phyloP scores from a whole-genome alignment of 1,139 yeast genomes.

The Geotrichum carabidarum region DNA sequence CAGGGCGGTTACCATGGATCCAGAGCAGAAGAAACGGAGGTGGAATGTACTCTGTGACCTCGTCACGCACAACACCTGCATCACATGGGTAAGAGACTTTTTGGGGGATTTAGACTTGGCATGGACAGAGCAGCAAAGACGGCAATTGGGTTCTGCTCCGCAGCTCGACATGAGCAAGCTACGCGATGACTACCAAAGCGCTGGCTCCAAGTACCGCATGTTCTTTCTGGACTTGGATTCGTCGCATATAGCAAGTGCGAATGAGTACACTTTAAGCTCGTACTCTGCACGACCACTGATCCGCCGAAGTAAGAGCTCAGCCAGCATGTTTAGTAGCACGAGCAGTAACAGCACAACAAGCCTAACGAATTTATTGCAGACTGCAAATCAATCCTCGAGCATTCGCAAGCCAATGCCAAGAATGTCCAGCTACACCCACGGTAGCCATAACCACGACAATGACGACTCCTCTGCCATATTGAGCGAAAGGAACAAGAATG shows the following conservation, averaged over 20 bases:
- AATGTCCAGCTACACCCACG: neutral
- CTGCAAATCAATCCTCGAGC: neutral
- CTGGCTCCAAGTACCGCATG: conserved; percentile 27
- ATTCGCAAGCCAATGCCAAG: conserved; percentile 24
- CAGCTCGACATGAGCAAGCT: conserved; percentile 27
- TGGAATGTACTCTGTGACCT: conserved; percentile 60
- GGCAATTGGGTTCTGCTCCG: conserved; percentile 37
- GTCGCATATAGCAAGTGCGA: conserved; percentile 17
- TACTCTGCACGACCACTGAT: neutral
- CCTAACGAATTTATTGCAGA: neutral
- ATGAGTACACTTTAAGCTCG: conserved; percentile 1
- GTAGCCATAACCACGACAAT: neutral
- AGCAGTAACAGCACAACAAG: conserved; percentile 10
- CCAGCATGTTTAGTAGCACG: conserved; percentile 6
- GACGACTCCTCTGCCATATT: conserved; percentile 14
- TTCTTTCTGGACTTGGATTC: conserved; percentile 36
- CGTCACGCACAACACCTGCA: conserved; percentile 64
- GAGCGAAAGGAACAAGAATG: neutral
- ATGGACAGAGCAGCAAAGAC: conserved; percentile 54
- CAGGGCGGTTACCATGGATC: conserved; percentile 57
- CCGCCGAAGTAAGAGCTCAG: conserved; percentile 10
- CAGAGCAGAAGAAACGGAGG: conserved; percentile 51
- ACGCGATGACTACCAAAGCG: conserved; percentile 25
- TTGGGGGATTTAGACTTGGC: conserved; percentile 52
- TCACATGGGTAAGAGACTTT: conserved; percentile 65